Evolutionary conservation across 441 rosid species (phyloP).

Genomic region (Melastoma candidum): DNA sequence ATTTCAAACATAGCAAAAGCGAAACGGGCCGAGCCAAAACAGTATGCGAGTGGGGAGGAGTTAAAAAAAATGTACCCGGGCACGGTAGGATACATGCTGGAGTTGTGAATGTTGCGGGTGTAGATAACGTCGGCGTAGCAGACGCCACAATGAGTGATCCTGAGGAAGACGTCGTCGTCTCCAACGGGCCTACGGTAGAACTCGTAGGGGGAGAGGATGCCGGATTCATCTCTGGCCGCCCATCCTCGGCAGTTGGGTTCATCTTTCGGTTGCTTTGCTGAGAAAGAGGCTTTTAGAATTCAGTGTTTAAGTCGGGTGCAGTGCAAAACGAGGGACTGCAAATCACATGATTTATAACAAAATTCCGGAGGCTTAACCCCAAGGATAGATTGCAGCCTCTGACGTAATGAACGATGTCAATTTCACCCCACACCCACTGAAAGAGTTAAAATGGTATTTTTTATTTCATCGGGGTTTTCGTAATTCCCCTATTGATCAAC

Average conservation of each 20-base stretch:
- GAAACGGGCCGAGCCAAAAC: background rate
- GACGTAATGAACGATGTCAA: no score
- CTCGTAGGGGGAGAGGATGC: background rate
- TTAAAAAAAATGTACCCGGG: slow-evolving; percentile 4
- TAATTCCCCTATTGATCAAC: no score
- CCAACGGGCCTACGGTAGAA: slow-evolving; percentile 4
- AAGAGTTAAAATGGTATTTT: no score
- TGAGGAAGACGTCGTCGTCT: slow-evolving; percentile 1
- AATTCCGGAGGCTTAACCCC: no score
- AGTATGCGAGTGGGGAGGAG: background rate
- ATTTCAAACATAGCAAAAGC: background rate
- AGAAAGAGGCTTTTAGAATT: no score
- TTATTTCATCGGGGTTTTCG: no score
- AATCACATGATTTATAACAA: no score
- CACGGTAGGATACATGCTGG: background rate
- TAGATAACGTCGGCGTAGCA: slow-evolving; percentile 1
- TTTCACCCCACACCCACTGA: no score
- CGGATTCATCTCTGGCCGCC: slow-evolving; percentile 5
- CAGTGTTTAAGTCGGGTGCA: no score
- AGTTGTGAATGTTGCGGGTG: slow-evolving; percentile 1
- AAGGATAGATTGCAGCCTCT: no score
- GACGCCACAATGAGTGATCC: slow-evolving; percentile 3
- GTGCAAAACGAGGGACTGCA: no score
- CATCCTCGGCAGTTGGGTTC: background rate
- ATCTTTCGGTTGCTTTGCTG: no score